phyloP scores from a whole-genome alignment of 331 rosid genomes.

The Malus hybrid region DNA sequence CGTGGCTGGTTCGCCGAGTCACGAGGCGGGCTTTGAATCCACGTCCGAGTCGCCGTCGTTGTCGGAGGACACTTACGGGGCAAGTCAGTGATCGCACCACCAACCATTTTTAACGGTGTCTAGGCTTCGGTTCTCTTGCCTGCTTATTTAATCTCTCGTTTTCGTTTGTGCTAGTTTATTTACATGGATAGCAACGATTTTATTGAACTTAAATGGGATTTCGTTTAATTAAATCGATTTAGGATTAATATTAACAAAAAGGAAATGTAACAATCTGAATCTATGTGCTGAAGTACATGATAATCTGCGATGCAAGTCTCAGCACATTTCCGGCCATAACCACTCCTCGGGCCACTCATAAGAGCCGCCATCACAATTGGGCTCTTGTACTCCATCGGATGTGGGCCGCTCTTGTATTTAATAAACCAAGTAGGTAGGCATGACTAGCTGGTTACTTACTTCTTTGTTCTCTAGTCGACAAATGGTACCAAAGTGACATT shows the following conservation, averaged over 20 bases:
- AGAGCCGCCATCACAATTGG: conserved; percentile 36
- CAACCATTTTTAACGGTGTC: neutral
- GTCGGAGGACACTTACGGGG: conserved; percentile 52
- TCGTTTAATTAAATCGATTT: neutral
- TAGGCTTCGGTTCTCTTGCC: neutral
- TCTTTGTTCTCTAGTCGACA: too few species aligned
- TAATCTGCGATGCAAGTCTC: conserved; percentile 30
- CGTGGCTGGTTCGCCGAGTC: conserved; percentile 34
- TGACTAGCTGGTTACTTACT: too few species aligned
- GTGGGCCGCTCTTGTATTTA: conserved; percentile 56
- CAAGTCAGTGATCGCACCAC: conserved; percentile 30
- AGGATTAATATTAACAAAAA: too few species aligned
- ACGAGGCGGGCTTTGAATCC: conserved; percentile 38
- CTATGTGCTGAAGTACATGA: conserved; percentile 37
- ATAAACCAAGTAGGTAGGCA: too few species aligned
- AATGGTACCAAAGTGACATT: too few species aligned
- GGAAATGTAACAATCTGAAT: too few species aligned
- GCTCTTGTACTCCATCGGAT: conserved; percentile 43
- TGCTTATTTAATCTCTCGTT: neutral
- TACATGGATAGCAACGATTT: neutral
- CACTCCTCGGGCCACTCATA: conserved; percentile 41
- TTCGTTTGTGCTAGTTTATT: neutral
- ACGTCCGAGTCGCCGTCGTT: conserved; percentile 45
- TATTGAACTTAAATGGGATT: neutral
- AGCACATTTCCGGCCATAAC: conserved; percentile 17